A percentile compares a stretch with the other conserved stretches of the same genome.
These are phyloP conservation scores for Sorghum bicolor DNA, from an alignment of 176 grass and related monocot genomes.

Conservation along the genomic window Sorghum_bicolor_NCBIv3 NC_012879.2:12211501-12212000, in stretches of 20 bases:
- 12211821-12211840: not conserved
- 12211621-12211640: not conserved
- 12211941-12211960: conserved; percentile 72
- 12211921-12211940: conserved; percentile 95
- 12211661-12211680: not conserved
- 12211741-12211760: not conserved
- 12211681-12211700: not conserved
- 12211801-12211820: not conserved
- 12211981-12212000: not conserved
- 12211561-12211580: not conserved
- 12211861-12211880: conserved; percentile 66
- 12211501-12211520: not conserved
- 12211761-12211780: not conserved
- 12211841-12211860: conserved; percentile 60
- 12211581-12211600: not conserved
- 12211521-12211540: not conserved
- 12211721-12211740: not conserved
- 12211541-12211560: not conserved
- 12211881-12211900: conserved; percentile 88
- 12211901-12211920: conserved; percentile 94
- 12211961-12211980: conserved; percentile 43
- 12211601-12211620: not conserved
- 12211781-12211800: conserved; percentile 16
- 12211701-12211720: not conserved
- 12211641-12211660: not conserved